Evolutionary conservation across 495 filamentous ascomycete species (phyloP), one percentile per base, ranked within the genome.

Genomic region (Staphylotrichum longicolle): DNA sequence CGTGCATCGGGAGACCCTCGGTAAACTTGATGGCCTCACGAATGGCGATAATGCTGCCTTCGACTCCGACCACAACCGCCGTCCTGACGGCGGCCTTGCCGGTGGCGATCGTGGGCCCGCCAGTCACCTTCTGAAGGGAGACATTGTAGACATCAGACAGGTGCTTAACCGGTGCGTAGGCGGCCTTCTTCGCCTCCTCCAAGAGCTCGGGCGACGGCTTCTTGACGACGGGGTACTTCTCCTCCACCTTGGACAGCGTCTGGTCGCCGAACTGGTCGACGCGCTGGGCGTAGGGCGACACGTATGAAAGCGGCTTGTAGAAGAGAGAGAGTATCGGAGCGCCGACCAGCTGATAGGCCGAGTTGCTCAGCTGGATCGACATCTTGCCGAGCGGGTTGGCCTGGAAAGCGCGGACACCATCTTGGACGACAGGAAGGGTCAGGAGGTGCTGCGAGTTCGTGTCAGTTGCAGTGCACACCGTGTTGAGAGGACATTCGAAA

Each of bases 141-240:
- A 84, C 78, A 47, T 81, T 77, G 72, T 90, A 97, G 57, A 87
- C 83, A 52, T 82, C 78, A 66, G 88, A 74, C 62, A 96, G 78
- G 70, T 97, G 91, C 61, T 86, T 75, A 77, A 10, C 82, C 84
- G 53, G 91, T 73, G 33, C 81, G 80, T 49, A 88, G 39, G 86
- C 83, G n/a, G 82, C 74, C 62, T 83, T 77, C 66, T 85, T 79
- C 68, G 89, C 82, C 11, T 83, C 86, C 61, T 75, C 79, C 71
- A 86, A 83, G 59, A 98, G 81, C 72, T 90, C 90, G 44, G 85
- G 75, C 9, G 91, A 92, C 27, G 93, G 86, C 74, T 96, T 88
- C 79, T 91, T 96, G 66, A 98, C 85, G 68, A 89, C 82, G 34
- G 94, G 94, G 78, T 96, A 91, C 62, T 77, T 85, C 56, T 80